Conservation (phyloP, 129 eudicot genomes). For the Helichrysum umbraculigerum region DNA sequence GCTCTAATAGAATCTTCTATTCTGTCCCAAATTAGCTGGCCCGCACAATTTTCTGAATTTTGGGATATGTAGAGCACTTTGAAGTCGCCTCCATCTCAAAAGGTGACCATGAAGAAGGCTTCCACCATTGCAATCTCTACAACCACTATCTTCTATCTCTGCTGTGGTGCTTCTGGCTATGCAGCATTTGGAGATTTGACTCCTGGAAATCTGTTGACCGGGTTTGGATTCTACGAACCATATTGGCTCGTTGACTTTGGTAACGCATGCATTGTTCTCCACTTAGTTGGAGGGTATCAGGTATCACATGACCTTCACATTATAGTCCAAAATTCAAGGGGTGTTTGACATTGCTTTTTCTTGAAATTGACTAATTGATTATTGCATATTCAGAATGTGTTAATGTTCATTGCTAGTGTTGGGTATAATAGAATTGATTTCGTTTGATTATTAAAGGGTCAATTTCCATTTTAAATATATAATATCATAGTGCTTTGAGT, state of each 20-base stretch:
- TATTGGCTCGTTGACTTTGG: conserved; percentile 85
- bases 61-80: conserved; percentile 57
- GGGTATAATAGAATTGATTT: no score
- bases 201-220: conserved; percentile 88
- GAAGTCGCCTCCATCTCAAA: conserved; percentile 71
- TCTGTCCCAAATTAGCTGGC: background rate
- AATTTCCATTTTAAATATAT: no score
- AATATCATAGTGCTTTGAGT: background rate
- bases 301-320: conserved; percentile 26
- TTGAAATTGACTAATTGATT: no score
- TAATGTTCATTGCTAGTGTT: no score
- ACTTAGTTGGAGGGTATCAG: conserved; percentile 88
- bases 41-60: background rate
- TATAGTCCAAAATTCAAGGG: no score
- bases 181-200: conserved; percentile 81
- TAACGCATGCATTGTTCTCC: conserved; percentile 70
- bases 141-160: conserved; percentile 66
- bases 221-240: conserved; percentile 87
- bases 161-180: conserved; percentile 78
- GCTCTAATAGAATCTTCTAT: background rate
- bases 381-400: no score
- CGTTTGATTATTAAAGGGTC: no score
- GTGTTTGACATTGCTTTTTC: no score
- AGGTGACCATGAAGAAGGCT: conserved; percentile 70
- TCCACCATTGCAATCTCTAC: conserved; percentile 45